Conservation (phyloP, 495 filamentous ascomycete genomes). For the Penicillium atrosanguineum region DNA sequence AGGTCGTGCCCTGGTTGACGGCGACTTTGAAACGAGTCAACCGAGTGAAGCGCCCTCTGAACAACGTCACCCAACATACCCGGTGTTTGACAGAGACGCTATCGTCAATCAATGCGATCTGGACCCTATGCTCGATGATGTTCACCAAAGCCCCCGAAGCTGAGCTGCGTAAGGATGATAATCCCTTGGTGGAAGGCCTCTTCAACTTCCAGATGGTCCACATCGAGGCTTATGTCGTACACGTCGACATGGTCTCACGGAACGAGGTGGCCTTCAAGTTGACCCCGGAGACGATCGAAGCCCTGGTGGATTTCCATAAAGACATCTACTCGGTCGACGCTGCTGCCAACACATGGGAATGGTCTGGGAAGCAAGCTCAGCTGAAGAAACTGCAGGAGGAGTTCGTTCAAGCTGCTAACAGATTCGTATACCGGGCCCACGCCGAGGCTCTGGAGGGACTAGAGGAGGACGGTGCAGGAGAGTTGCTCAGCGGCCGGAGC, state of each 20-base stretch:
- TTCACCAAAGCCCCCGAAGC: constrained; percentile 86
- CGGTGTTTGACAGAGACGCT: constrained; percentile 96
- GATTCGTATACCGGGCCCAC: constrained; percentile 90
- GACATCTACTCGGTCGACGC: constrained; percentile 92
- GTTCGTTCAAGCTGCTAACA: constrained; percentile 96
- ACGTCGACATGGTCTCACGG: constrained; percentile 97
- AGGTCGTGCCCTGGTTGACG: constrained; percentile 97
- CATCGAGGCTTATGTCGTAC: constrained; percentile 96
- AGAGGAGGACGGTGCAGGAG: constrained; percentile 95
- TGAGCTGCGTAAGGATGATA: constrained; percentile 79
- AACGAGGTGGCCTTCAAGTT: constrained; percentile 99
- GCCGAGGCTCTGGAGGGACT: constrained; percentile 89
- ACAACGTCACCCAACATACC: constrained; percentile 95
- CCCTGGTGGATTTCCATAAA: constrained; percentile 95
- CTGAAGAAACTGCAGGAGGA: constrained; percentile 97
- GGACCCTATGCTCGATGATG: constrained; percentile 93
- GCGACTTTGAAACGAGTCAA: constrained; percentile 96
- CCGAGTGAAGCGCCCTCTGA: constrained; percentile 93
- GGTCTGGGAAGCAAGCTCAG: constrained; percentile 95
- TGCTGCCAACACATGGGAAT: constrained; percentile 86
- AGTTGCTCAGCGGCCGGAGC: constrained; percentile 86
- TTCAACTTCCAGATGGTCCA: constrained; percentile 95
- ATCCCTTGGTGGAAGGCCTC: constrained; percentile 85
- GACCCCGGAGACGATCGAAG: constrained; percentile 93
- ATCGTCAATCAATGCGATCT: constrained; percentile 88